Evolutionary conservation across 108 stramenopile species (phyloP).

Genomic region (Cylindrotheca closterium): DNA sequence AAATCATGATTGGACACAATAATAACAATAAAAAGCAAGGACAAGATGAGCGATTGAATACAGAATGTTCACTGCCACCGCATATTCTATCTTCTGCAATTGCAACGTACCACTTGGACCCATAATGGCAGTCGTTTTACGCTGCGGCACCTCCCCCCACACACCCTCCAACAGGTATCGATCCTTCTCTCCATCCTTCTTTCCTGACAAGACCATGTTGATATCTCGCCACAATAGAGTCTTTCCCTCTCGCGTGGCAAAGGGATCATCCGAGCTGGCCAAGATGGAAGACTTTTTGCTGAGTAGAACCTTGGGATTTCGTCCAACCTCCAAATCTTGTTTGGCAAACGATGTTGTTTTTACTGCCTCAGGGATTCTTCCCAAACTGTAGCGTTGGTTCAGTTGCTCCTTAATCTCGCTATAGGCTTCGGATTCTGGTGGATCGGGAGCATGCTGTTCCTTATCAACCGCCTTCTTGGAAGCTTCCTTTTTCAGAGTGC

Average conservation of each 20-base stretch:
- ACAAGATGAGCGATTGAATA: not conserved
- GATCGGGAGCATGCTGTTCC: not conserved
- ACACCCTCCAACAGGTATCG: slow-evolving; percentile 53
- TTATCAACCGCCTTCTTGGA: not conserved
- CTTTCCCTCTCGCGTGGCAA: slow-evolving; percentile 59
- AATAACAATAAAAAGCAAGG: not conserved
- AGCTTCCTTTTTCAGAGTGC: not conserved
- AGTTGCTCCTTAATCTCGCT: not conserved
- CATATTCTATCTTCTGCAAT: too few species aligned
- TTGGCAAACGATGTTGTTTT: too few species aligned
- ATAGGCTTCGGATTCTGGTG: not conserved
- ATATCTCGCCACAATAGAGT: slow-evolving; percentile 58
- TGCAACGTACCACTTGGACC: too few species aligned
- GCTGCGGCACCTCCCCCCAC: slow-evolving; percentile 69
- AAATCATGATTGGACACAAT: not conserved
- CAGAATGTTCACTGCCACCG: not conserved
- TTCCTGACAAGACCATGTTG: slow-evolving; percentile 62
- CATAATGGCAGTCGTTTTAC: slow-evolving; percentile 72
- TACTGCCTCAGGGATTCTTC: too few species aligned
- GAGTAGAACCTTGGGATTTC: not conserved
- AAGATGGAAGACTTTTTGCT: not conserved
- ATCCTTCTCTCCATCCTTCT: slow-evolving; percentile 18
- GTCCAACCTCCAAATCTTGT: not conserved
- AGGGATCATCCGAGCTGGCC: slow-evolving; percentile 35
- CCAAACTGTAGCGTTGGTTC: not conserved